phyloP scores from a whole-genome alignment of 139 green algal species.

The Nannochloris sp. region DNA sequence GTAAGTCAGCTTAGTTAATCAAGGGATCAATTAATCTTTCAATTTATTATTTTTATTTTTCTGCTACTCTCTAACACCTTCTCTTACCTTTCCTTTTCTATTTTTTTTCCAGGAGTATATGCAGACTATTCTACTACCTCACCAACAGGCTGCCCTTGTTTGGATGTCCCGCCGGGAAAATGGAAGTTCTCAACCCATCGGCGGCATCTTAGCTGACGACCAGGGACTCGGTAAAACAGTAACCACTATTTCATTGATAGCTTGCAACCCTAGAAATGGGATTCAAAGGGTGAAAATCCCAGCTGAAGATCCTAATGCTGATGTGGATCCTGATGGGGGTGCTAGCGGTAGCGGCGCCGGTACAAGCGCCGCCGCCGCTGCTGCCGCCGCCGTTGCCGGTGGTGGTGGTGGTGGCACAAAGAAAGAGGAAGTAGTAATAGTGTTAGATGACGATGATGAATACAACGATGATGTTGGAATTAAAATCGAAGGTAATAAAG shows the following conservation, averaged over 20 bases:
- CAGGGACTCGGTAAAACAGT: slow-evolving; percentile 81
- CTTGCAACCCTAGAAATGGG: slow-evolving; percentile 33
- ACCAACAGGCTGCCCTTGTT: slow-evolving; percentile 63
- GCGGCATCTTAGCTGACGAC: slow-evolving; percentile 80
- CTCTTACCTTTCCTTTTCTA: no score
- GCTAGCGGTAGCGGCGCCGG: background rate
- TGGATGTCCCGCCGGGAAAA: slow-evolving; percentile 67
- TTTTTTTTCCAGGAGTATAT: no score
- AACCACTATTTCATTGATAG: slow-evolving; percentile 65
- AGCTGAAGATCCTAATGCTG: background rate
- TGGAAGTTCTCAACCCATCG: slow-evolving; percentile 15
- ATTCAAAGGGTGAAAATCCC: background rate
- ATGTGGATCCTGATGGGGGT: background rate
- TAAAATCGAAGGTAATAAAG: background rate
- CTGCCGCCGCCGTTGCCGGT: background rate
- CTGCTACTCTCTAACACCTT: no score
- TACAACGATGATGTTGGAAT: background rate
- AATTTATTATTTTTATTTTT: no score
- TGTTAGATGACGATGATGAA: background rate
- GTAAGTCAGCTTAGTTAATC: no score
- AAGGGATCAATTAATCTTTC: no score
- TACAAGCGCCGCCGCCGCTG: background rate
- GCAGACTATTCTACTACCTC: no score
- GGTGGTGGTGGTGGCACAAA: no score
- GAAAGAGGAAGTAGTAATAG: background rate